Evolutionary conservation across 805 yeast species (phyloP).

Genomic region (Kodamaea nitidulidarum): DNA sequence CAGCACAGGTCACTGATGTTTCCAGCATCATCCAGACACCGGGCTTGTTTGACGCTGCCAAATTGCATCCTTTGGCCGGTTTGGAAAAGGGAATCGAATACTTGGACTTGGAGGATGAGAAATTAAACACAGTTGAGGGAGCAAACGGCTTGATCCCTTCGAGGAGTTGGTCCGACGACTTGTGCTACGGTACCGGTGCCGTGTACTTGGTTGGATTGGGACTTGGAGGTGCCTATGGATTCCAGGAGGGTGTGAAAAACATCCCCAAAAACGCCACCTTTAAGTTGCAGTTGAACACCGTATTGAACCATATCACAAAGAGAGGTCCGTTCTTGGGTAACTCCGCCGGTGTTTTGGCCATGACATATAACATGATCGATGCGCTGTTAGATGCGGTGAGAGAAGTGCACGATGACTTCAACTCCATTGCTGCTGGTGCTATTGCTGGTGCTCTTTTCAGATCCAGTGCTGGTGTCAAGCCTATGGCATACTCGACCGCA

Average conservation of each 20-base stretch:
- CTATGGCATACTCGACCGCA: constrained; percentile 83
- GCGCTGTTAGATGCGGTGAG: constrained; percentile 73
- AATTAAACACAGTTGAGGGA: constrained; percentile 72
- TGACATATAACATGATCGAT: constrained; percentile 82
- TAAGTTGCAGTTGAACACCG: constrained; percentile 80
- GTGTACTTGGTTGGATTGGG: constrained; percentile 85
- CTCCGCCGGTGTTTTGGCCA: constrained; percentile 89
- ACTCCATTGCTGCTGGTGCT: constrained; percentile 87
- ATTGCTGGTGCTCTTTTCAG: constrained; percentile 88
- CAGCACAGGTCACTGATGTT: constrained; percentile 59
- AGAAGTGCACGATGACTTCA: constrained; percentile 83
- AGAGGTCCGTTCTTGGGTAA: constrained; percentile 96
- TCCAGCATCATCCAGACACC: constrained; percentile 58
- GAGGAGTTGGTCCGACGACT: constrained; percentile 97
- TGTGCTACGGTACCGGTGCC: constrained; percentile 97
- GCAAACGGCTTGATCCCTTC: constrained; percentile 91
- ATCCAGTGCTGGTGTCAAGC: constrained; percentile 78
- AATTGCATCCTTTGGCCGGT: constrained; percentile 89
- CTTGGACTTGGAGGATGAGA: constrained; percentile 80
- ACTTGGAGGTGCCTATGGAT: constrained; percentile 83
- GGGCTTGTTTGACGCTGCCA: constrained; percentile 61
- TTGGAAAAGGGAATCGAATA: constrained; percentile 86
- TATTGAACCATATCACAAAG: constrained; percentile 86
- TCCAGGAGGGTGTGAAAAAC: constrained; percentile 77
- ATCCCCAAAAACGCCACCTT: constrained; percentile 74